Conservation (phyloP, 495 filamentous ascomycete genomes). For the Chaetomidium leptoderma region DNA sequence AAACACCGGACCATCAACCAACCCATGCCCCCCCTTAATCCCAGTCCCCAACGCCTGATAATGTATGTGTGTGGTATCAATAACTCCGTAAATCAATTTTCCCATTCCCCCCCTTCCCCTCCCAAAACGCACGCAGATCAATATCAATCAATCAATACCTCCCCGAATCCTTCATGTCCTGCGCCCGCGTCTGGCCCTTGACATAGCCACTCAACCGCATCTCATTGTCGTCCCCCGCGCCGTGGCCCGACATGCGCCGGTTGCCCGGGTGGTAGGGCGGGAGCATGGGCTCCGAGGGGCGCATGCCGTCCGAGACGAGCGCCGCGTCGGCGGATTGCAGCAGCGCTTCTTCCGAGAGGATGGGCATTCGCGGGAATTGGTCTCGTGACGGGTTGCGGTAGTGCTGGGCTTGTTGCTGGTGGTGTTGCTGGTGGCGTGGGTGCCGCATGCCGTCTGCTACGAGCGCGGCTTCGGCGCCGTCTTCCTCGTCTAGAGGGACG, state of each 20-base stretch:
- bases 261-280: conserved; percentile 22
- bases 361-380: conserved; percentile 18
- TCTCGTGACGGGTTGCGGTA: conserved; percentile 5
- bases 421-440: not conserved
- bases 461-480: conserved; percentile 24
- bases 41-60: not conserved
- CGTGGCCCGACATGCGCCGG: conserved; percentile 36
- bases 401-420: conserved; percentile 1
- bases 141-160: conserved; percentile 2
- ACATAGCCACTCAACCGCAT: conserved; percentile 39
- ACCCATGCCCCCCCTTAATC: too few relatives aligned
- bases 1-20: too few relatives aligned
- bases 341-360: conserved; percentile 28
- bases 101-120: not conserved
- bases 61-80: conserved; percentile 1
- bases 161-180: conserved; percentile 37
- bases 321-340: conserved; percentile 29
- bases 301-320: conserved; percentile 37
- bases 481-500: conserved; percentile 25
- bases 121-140: not conserved
- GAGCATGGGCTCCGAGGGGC: conserved; percentile 20
- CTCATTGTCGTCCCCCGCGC: conserved; percentile 34
- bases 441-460: conserved; percentile 29
- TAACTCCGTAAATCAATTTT: not conserved
- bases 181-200: conserved; percentile 37